Conservation (phyloP, 2,329 filamentous ascomycete genomes). For the Pseudogymnoascus sp. region DNA sequence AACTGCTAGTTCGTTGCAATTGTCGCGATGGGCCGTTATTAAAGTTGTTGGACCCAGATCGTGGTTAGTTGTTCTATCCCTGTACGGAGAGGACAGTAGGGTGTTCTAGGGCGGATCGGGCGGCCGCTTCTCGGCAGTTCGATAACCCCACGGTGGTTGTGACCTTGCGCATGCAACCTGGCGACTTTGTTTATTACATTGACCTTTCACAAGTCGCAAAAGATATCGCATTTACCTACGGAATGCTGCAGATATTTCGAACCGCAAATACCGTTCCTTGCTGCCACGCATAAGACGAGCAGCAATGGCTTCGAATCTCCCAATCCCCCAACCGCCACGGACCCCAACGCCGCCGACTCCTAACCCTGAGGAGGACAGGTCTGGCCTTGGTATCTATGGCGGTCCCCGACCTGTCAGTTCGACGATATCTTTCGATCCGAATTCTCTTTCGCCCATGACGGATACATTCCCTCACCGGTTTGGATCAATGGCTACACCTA, state of each 20-base stretch:
- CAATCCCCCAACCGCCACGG: conserved; percentile 54
- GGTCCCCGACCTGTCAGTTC: conserved; percentile 24
- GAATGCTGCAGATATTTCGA: conserved; percentile 6
- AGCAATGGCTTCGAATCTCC: conserved; percentile 53
- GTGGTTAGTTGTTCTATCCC: neutral
- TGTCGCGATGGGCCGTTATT: conserved; percentile 1
- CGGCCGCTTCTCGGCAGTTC: conserved; percentile 1
- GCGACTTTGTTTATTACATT: conserved; percentile 7
- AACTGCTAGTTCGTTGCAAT: neutral
- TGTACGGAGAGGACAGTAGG: conserved; percentile 3
- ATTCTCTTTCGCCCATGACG: conserved; percentile 42
- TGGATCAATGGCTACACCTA: conserved; percentile 31
- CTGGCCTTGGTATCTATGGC: conserved; percentile 24
- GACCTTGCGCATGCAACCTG: conserved; percentile 6
- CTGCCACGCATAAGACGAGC: conserved; percentile 7
- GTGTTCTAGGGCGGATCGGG: conserved; percentile 1
- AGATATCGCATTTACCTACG: neutral
- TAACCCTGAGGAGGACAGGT: conserved; percentile 31
- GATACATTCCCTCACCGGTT: conserved; percentile 28
- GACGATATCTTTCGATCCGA: conserved; percentile 36
- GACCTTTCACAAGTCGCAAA: conserved; percentile 4
- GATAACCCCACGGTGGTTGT: neutral
- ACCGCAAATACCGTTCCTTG: neutral
- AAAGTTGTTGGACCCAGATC: neutral
- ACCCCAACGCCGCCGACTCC: conserved; percentile 58